Evolutionary conservation across 2,329 filamentous ascomycete genomes (phyloP).

Genomic region (Sporothrix brunneoviolacea): DNA sequence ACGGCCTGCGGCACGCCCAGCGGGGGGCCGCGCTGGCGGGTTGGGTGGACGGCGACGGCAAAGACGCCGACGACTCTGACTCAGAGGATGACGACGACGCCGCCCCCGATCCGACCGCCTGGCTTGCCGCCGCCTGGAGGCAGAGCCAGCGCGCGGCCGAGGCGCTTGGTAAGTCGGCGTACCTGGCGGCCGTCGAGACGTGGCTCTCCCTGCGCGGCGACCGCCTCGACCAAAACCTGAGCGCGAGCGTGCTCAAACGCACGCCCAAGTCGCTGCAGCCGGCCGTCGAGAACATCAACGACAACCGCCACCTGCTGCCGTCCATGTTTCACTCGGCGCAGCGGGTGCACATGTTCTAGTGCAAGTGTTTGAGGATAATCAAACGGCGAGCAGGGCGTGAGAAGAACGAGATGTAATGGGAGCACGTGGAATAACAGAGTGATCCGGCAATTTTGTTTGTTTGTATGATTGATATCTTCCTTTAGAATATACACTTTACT

Average conservation of each 20-base stretch:
- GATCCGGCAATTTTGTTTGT: no score
- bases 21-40: slow-evolving; percentile 10
- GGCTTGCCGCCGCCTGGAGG: slow-evolving; percentile 12
- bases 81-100: slow-evolving; percentile 13
- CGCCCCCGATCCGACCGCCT: slow-evolving; percentile 8
- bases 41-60: slow-evolving; percentile 3
- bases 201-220: slow-evolving; percentile 23
- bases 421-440: no score
- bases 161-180: neutral
- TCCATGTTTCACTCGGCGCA: slow-evolving; percentile 28
- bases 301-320: slow-evolving; percentile 27
- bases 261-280: slow-evolving; percentile 24
- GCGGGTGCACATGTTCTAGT: slow-evolving; percentile 27
- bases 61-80: no score
- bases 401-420: no score
- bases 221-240: slow-evolving; percentile 23
- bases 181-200: slow-evolving; percentile 18
- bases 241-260: slow-evolving; percentile 24
- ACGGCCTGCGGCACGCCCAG: neutral
- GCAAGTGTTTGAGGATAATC: no score
- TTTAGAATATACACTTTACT: no score
- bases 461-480: no score
- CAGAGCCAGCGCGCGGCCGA: slow-evolving; percentile 18
- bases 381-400: no score
- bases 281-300: slow-evolving; percentile 27